Conservation (phyloP, 805 yeast species). For the Yamadazyma phyllophila region DNA sequence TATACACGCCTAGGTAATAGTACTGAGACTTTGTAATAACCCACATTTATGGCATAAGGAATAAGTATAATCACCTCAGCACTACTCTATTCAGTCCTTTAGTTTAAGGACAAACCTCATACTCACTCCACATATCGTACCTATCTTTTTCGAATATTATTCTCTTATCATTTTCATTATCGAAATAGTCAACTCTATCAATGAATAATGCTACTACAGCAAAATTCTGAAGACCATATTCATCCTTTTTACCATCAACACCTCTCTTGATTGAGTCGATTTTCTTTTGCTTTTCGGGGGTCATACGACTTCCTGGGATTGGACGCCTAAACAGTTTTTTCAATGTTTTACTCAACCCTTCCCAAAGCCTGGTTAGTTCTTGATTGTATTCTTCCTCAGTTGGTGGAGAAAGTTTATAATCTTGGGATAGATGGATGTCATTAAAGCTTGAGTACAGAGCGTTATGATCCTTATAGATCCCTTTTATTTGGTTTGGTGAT, state of each 20-base stretch:
- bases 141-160: conserved; percentile 52
- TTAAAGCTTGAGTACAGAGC: conserved; percentile 16
- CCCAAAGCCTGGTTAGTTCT: conserved; percentile 68
- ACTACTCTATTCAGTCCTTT: too few relatives aligned
- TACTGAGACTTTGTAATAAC: not conserved
- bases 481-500: conserved; percentile 22
- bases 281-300: conserved; percentile 50
- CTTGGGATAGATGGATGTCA: conserved; percentile 18
- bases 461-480: conserved; percentile 12
- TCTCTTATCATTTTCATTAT: conserved; percentile 56
- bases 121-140: conserved; percentile 68
- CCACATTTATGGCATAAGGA: too few relatives aligned
- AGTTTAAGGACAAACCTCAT: conserved; percentile 70
- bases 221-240: conserved; percentile 62
- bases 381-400: conserved; percentile 61
- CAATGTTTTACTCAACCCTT: conserved; percentile 51
- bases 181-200: conserved; percentile 68
- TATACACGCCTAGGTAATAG: not conserved
- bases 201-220: conserved; percentile 67
- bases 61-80: too few relatives aligned
- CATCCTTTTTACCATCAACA: conserved; percentile 74
- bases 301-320: conserved; percentile 60
- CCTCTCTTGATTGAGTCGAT: conserved; percentile 76
- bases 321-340: conserved; percentile 73
- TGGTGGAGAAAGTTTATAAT: conserved; percentile 39